Percentiles rank a stretch among this genome's conserved stretches.
Conservation (phyloP, 352 stramenopile genomes). For the Peronospora belbahrii region DNA sequence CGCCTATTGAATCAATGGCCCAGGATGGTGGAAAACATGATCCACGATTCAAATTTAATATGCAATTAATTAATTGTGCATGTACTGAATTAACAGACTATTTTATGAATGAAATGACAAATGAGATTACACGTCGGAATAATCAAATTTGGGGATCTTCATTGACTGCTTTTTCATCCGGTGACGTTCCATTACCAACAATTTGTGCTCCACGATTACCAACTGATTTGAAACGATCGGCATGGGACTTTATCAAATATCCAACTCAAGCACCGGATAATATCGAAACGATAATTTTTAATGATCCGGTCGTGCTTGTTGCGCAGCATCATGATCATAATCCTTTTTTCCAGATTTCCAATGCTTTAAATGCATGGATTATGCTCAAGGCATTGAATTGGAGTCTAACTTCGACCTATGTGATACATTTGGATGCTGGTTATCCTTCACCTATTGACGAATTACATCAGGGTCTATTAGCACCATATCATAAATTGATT, state of each 20-base stretch:
- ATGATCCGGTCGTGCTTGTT: slow-evolving; percentile 31
- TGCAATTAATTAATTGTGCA: slow-evolving; percentile 19
- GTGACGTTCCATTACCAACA: slow-evolving; percentile 7
- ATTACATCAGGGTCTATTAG: slow-evolving; percentile 36
- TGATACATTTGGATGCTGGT: slow-evolving; percentile 43
- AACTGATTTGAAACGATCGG: slow-evolving; percentile 8
- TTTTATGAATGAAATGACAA: slow-evolving; percentile 20
- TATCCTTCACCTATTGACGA: slow-evolving; percentile 34
- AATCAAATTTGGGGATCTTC: no score
- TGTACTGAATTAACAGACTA: slow-evolving; percentile 28
- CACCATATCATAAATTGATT: slow-evolving; percentile 20
- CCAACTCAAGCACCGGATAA: slow-evolving; percentile 10
- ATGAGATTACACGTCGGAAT: no score
- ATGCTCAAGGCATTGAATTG: slow-evolving; percentile 28
- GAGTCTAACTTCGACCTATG: slow-evolving; percentile 23
- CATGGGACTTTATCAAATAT: slow-evolving; percentile 30
- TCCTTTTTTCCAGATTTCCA: slow-evolving; percentile 46
- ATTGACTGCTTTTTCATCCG: no score
- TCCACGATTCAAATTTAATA: slow-evolving; percentile 26
- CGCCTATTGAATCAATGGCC: slow-evolving; percentile 22
- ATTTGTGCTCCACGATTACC: slow-evolving; percentile 12
- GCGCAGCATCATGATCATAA: slow-evolving; percentile 42
- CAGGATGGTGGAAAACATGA: slow-evolving; percentile 28
- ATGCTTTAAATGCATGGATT: slow-evolving; percentile 35
- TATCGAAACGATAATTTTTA: slow-evolving; percentile 19